Percentiles rank a stretch among this genome's conserved stretches.
Conservation (phyloP, 306 rosid genomes). For the Sicyos edulis region DNA sequence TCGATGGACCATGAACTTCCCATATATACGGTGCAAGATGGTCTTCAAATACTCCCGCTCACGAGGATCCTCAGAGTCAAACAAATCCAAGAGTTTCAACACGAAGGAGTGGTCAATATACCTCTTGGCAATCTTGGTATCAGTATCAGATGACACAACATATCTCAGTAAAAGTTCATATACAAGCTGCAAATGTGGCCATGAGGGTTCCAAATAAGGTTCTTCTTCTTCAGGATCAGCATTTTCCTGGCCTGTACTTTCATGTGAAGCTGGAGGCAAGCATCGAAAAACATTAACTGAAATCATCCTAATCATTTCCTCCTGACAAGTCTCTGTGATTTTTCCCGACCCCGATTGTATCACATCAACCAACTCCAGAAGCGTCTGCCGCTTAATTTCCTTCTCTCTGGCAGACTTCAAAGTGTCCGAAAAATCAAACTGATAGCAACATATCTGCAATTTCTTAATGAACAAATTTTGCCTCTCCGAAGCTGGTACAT, state of each 20-base stretch:
- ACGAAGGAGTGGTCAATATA: slow-evolving; percentile 92
- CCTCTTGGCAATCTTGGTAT: slow-evolving; percentile 80
- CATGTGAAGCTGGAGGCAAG: slow-evolving; percentile 78
- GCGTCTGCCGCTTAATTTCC: slow-evolving; percentile 77
- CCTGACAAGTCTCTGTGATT: slow-evolving; percentile 77
- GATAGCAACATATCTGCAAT: slow-evolving; percentile 57
- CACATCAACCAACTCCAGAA: slow-evolving; percentile 79
- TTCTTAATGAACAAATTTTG: slow-evolving; percentile 60
- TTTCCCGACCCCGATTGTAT: slow-evolving; percentile 88
- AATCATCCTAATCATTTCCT: slow-evolving; percentile 84
- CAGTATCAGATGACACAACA: slow-evolving; percentile 84
- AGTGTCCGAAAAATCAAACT: slow-evolving; percentile 68
- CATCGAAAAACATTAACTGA: slow-evolving; percentile 78
- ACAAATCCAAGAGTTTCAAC: slow-evolving; percentile 74
- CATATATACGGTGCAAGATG: slow-evolving; percentile 85
- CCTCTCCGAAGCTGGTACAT: slow-evolving; percentile 56
- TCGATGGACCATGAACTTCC: slow-evolving; percentile 96
- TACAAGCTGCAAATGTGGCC: slow-evolving; percentile 93
- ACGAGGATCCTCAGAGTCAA: slow-evolving; percentile 80
- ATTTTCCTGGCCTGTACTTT: slow-evolving; percentile 71
- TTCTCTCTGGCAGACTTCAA: slow-evolving; percentile 66
- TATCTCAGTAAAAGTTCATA: slow-evolving; percentile 85
- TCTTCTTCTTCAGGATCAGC: slow-evolving; percentile 90
- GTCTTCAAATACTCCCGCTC: slow-evolving; percentile 97
- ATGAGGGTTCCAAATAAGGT: slow-evolving; percentile 69